phyloP scores from a whole-genome alignment of 129 eudicot species.

The Lonicera japonica region DNA sequence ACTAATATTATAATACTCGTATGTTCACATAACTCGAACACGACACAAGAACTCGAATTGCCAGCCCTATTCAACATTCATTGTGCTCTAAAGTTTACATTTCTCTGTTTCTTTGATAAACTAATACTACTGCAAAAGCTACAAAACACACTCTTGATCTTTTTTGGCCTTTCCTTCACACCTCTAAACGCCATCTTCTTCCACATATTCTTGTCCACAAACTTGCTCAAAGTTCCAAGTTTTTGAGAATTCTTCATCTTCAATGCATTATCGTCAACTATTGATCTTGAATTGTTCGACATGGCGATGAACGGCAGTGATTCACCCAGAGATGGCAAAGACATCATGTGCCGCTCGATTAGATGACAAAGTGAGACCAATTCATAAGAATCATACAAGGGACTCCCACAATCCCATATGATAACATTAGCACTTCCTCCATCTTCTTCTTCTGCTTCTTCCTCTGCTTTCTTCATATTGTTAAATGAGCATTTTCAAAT shows the following conservation, averaged over 20 bases:
- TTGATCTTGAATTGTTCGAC: background rate
- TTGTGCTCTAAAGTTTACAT: too few relatives aligned
- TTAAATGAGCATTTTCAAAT: background rate
- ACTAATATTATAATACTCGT: too few relatives aligned
- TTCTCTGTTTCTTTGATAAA: slow-evolving; percentile 7
- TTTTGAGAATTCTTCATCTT: slow-evolving; percentile 4
- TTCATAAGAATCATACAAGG: slow-evolving; percentile 36
- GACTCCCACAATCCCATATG: slow-evolving; percentile 43
- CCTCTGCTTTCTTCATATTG: background rate
- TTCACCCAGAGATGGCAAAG: background rate
- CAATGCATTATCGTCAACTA: background rate
- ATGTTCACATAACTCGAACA: too few relatives aligned
- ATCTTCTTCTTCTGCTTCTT: slow-evolving; percentile 6
- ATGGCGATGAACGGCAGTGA: background rate
- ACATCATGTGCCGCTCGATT: slow-evolving; percentile 33
- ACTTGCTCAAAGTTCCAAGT: background rate
- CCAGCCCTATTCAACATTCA: too few relatives aligned
- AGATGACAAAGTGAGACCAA: slow-evolving; percentile 18
- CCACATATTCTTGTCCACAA: background rate
- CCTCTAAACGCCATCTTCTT: background rate
- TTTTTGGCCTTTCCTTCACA: slow-evolving; percentile 3
- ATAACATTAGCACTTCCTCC: too few relatives aligned
- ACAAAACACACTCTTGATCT: slow-evolving; percentile 1
- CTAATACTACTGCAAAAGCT: slow-evolving; percentile 3
- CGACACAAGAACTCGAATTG: too few relatives aligned